Evolutionary conservation across 2,329 filamentous ascomycete genomes (phyloP).

Genomic region (Fusarium bulbicola): DNA sequence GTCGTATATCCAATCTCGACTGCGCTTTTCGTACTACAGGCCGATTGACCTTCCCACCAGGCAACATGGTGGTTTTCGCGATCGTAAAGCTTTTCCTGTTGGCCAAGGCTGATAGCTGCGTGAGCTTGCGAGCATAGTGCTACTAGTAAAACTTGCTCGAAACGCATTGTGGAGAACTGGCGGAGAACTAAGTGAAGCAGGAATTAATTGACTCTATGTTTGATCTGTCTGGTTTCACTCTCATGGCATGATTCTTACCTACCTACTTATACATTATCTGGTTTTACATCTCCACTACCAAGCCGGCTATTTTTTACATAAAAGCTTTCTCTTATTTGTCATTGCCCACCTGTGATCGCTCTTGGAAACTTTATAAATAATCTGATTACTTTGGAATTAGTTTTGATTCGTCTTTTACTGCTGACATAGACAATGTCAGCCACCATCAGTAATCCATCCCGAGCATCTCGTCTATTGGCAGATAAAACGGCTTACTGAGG

Average conservation of each 20-base stretch:
- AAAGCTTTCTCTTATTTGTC: neutral
- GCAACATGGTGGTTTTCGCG: neutral
- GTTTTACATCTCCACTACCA: neutral
- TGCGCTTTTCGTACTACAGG: neutral
- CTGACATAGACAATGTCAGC: neutral
- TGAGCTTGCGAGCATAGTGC: neutral
- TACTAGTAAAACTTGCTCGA: neutral
- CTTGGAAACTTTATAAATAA: neutral
- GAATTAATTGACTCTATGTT: fast-evolving
- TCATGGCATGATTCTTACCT: neutral
- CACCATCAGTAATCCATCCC: neutral
- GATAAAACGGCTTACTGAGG: neutral
- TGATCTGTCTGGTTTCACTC: neutral
- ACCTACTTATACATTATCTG: neutral
- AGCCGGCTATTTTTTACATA: neutral
- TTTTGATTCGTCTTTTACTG: neutral
- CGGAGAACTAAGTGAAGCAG: fast-evolving
- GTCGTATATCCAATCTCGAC: neutral
- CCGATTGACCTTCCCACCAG: neutral
- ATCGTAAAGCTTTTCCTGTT: neutral
- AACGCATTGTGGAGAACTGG: neutral
- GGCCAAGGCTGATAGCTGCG: neutral
- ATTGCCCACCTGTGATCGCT: fast-evolving
- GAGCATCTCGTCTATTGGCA: neutral
- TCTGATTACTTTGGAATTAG: neutral